Conservation (phyloP, 345 rosid species). For the Chamaenerion angustifolium region DNA sequence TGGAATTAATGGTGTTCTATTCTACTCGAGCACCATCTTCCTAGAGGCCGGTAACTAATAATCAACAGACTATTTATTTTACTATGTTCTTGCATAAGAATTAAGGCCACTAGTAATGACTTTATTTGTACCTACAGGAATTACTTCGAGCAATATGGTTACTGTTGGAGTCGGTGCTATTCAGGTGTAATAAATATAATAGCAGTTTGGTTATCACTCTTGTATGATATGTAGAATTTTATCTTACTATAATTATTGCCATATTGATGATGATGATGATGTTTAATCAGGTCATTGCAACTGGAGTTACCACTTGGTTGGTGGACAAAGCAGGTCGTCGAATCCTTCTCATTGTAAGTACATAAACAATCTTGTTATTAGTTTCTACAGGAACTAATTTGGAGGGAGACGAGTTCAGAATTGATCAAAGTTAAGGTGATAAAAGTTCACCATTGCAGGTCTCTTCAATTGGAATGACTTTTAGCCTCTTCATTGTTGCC, state of each 20-base stretch:
- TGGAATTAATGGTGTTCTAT: slow-evolving; percentile 82
- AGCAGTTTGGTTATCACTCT: neutral
- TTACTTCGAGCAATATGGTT: slow-evolving; percentile 62
- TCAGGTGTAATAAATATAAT: slow-evolving; percentile 40
- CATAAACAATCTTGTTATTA: slow-evolving; percentile 6
- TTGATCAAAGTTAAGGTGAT: too few relatives aligned
- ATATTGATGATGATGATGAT: neutral
- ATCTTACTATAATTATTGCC: neutral
- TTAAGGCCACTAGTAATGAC: too few relatives aligned
- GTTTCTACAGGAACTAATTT: neutral
- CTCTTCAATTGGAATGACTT: slow-evolving; percentile 64
- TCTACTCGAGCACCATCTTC: slow-evolving; percentile 77
- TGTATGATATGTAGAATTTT: neutral
- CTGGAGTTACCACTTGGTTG: slow-evolving; percentile 70
- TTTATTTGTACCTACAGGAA: slow-evolving; percentile 28
- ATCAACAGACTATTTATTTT: neutral
- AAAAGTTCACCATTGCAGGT: slow-evolving; percentile 20
- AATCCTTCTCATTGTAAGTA: slow-evolving; percentile 68
- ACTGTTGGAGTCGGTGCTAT: slow-evolving; percentile 71
- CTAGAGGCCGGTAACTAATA: slow-evolving; percentile 46
- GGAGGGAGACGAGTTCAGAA: too few relatives aligned
- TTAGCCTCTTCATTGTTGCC: slow-evolving; percentile 58
- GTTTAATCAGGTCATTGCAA: slow-evolving; percentile 49
- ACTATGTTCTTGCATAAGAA: neutral
- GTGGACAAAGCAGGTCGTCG: slow-evolving; percentile 80